Evolutionary conservation across 2,329 filamentous ascomycete genomes (phyloP).

Genomic region (Metarhizium album): DNA sequence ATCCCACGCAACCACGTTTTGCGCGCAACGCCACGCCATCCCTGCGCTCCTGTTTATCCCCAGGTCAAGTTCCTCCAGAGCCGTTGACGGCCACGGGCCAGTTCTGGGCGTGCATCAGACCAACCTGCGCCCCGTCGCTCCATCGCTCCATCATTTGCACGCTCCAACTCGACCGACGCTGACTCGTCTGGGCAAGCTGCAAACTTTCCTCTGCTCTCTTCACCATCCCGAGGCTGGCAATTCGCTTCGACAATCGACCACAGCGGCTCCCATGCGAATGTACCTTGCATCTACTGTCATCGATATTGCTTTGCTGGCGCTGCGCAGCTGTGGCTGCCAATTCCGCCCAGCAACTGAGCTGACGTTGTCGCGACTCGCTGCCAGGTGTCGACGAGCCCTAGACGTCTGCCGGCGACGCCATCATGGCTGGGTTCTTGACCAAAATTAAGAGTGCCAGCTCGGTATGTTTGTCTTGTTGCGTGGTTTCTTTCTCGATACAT

Average conservation of each 20-base stretch:
- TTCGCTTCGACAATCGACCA: not conserved
- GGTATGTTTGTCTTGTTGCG: slow-evolving; percentile 32
- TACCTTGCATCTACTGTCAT: slow-evolving; percentile 12
- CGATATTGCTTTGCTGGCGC: slow-evolving; percentile 21
- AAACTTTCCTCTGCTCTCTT: not conserved
- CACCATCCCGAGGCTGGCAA: not conserved
- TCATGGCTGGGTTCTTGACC: slow-evolving; percentile 48
- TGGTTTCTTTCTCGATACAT: not conserved
- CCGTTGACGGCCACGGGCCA: not conserved
- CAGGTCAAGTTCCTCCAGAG: not conserved
- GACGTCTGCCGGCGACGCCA: slow-evolving; percentile 7
- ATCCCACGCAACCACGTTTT: not conserved
- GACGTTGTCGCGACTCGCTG: slow-evolving; percentile 5
- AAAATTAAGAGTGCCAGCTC: slow-evolving; percentile 45
- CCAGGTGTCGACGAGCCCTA: not conserved
- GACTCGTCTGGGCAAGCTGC: not conserved
- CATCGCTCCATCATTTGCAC: no score
- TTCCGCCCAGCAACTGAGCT: slow-evolving; percentile 10
- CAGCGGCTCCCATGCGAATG: slow-evolving; percentile 2
- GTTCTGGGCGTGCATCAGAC: not conserved
- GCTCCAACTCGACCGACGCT: not conserved
- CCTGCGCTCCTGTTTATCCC: not conserved
- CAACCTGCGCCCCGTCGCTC: slow-evolving; percentile 2
- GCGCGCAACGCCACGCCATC: not conserved
- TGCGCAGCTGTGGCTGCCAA: slow-evolving; percentile 24